Conservation (phyloP, 306 rosid genomes). For the Ormosia emarginata region DNA sequence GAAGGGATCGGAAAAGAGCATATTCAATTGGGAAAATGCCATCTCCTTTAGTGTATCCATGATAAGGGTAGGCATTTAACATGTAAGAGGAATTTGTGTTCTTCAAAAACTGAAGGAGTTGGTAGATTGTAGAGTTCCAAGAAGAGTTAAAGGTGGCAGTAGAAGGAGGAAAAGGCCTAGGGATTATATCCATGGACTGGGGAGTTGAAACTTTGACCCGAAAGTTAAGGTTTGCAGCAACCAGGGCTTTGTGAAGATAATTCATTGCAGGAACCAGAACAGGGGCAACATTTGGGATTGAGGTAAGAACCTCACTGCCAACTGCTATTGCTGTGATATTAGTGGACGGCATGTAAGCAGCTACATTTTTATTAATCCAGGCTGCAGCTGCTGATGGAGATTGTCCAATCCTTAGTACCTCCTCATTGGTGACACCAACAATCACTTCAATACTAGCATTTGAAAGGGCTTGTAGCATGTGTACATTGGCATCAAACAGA, state of each 20-base stretch:
- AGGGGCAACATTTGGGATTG: conserved; percentile 68
- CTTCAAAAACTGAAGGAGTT: conserved; percentile 70
- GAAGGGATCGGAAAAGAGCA: conserved; percentile 86
- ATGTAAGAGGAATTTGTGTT: conserved; percentile 75
- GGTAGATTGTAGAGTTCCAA: conserved; percentile 66
- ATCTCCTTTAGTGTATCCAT: conserved; percentile 66
- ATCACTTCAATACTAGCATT: conserved; percentile 74
- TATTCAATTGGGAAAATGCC: conserved; percentile 95
- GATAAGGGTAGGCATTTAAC: conserved; percentile 76
- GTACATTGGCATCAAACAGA: conserved; percentile 74
- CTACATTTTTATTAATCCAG: conserved; percentile 81
- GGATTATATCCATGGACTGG: conserved; percentile 85
- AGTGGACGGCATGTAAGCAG: conserved; percentile 72
- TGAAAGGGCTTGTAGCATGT: conserved; percentile 78
- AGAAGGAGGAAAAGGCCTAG: conserved; percentile 89
- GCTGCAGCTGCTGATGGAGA: conserved; percentile 75
- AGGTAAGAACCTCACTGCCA: conserved; percentile 84
- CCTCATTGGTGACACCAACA: conserved; percentile 88
- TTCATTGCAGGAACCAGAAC: conserved; percentile 84
- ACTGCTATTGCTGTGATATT: conserved; percentile 85
- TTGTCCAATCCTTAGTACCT: conserved; percentile 67
- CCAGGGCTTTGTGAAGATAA: conserved; percentile 70
- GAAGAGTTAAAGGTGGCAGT: conserved; percentile 79
- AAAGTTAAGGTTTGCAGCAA: conserved; percentile 74
- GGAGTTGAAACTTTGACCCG: conserved; percentile 91